phyloP scores from a whole-genome alignment of 176 grass and related monocot species.

The Carex pumila region DNA sequence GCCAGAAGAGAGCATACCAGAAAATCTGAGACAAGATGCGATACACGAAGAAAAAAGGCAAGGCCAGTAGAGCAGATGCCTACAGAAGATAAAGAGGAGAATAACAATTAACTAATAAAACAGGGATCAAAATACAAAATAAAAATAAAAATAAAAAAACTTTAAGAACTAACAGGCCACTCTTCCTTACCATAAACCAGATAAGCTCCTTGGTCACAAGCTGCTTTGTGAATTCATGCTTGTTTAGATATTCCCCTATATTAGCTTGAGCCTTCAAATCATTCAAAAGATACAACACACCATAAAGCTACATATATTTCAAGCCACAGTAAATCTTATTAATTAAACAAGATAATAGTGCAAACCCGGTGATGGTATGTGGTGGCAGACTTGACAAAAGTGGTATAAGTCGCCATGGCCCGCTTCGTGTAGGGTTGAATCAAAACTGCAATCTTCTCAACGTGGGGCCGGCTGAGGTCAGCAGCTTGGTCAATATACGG shows the following conservation, averaged over 20 bases:
- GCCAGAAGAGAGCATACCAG: conserved; percentile 38
- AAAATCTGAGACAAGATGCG: conserved; percentile 45
- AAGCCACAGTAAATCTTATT: neutral
- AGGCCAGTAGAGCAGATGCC: conserved; percentile 64
- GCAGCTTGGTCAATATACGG: conserved; percentile 79
- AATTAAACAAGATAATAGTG: neutral
- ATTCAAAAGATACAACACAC: conserved; percentile 17
- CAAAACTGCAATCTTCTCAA: conserved; percentile 52
- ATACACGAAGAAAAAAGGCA: conserved; percentile 56
- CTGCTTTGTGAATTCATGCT: conserved; percentile 63
- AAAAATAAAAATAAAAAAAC: neutral
- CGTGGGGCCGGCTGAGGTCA: conserved; percentile 58
- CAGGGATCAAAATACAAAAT: conserved; percentile 17
- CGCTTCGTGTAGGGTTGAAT: conserved; percentile 54
- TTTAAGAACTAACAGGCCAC: neutral
- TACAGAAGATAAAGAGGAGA: conserved; percentile 19
- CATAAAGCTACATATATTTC: neutral
- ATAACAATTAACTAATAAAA: conserved; percentile 15
- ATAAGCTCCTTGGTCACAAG: conserved; percentile 71
- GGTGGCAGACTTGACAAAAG: conserved; percentile 41
- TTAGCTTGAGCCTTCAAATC: conserved; percentile 61
- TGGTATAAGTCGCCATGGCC: conserved; percentile 29
- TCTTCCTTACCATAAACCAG: conserved; percentile 70
- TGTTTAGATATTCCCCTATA: conserved; percentile 58
- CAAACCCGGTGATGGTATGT: conserved; percentile 74